A percentile compares a stretch with the other conserved stretches of the same genome.
phyloP scores from a whole-genome alignment of 129 eudicot species.

The Flaveria linearis region DNA sequence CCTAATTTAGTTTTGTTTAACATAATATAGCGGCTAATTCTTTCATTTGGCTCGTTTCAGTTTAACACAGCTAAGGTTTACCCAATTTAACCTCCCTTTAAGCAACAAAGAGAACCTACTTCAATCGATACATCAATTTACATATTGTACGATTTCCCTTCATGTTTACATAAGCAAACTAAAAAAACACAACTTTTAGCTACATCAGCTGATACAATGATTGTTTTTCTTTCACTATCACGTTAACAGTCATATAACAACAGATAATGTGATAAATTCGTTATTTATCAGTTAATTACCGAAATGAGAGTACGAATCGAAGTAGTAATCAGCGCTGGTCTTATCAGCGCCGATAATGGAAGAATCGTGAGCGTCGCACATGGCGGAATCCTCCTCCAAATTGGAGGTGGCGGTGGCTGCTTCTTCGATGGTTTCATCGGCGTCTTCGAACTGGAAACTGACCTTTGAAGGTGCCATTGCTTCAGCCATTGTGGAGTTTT shows the following conservation, averaged over 20 bases:
- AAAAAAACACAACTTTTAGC: too few species aligned
- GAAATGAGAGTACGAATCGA: slow-evolving; percentile 96
- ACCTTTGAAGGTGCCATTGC: slow-evolving; percentile 32
- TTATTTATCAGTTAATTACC: slow-evolving; percentile 39
- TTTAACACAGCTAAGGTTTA: too few species aligned
- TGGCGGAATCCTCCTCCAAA: slow-evolving; percentile 56
- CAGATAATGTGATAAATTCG: neutral
- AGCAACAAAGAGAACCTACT: neutral
- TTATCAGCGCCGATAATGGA: slow-evolving; percentile 36
- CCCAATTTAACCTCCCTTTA: neutral
- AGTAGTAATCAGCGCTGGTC: slow-evolving; percentile 96
- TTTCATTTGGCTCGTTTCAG: too few species aligned
- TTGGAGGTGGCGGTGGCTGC: slow-evolving; percentile 53
- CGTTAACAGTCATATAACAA: neutral
- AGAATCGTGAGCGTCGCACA: slow-evolving; percentile 54
- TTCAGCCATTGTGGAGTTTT: slow-evolving; percentile 21
- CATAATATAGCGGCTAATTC: too few species aligned
- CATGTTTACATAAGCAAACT: too few species aligned
- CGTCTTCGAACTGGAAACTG: slow-evolving; percentile 47
- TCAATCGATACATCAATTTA: neutral
- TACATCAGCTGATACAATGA: neutral
- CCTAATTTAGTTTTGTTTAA: too few species aligned
- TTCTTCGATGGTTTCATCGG: slow-evolving; percentile 51
- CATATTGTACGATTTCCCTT: too few species aligned
- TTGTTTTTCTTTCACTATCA: neutral